These are phyloP conservation scores for Stephania yunnanensis DNA, from an alignment of 164 flowering plant genomes.

Conservation along the genomic window DNA sequence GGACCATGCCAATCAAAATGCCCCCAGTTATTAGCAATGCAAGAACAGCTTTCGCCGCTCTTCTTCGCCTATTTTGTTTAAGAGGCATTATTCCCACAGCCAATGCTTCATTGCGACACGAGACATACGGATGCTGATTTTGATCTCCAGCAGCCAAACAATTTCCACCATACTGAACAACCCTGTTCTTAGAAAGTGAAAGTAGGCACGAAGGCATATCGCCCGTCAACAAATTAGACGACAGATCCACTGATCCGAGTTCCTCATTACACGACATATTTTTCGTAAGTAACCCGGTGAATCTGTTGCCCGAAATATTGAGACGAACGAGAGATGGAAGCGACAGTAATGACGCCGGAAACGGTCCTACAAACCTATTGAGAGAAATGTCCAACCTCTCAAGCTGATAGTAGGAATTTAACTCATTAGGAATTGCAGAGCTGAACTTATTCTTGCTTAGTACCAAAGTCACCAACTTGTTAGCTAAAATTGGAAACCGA, in stretches of 20 bases:
- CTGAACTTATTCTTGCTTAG: constrained; percentile 74
- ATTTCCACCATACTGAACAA: constrained; percentile 48
- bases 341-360: constrained; percentile 52
- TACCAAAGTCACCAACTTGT: constrained; percentile 49
- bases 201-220: constrained; percentile 57
- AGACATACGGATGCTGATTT: constrained; percentile 57
- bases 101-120: constrained; percentile 82
- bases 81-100: constrained; percentile 76
- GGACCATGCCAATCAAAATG: constrained; percentile 34
- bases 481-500: constrained; percentile 58
- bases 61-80: constrained; percentile 24
- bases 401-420: constrained; percentile 65
- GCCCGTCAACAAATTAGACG: constrained; percentile 82
- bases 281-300: constrained; percentile 73
- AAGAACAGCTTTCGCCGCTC: constrained; percentile 38
- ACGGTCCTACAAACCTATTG: constrained; percentile 80
- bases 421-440: constrained; percentile 52
- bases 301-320: constrained; percentile 54
- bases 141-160: constrained; percentile 44
- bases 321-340: constrained; percentile 66
- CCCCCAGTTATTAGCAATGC: constrained; percentile 47
- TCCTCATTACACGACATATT: constrained; percentile 54
- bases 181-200: constrained; percentile 32
- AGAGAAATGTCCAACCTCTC: constrained; percentile 61
- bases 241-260: constrained; percentile 61